Evolutionary conservation across 768 basidiomycete species (phyloP).

Genomic region (Kwoniella shandongensis): DNA sequence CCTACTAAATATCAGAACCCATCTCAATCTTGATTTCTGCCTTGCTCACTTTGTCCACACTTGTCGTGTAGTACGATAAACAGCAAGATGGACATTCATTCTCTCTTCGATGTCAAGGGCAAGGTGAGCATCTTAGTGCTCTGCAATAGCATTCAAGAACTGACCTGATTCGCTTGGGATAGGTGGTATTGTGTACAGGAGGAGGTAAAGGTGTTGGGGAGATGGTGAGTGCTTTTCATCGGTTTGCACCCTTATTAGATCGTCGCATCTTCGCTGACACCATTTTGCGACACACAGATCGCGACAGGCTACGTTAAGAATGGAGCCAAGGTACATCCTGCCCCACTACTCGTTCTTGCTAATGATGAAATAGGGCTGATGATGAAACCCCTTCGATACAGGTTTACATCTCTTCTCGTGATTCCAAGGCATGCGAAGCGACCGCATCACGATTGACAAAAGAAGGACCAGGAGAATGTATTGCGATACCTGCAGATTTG

Average conservation of each 20-base stretch:
- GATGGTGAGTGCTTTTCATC: constrained; percentile 57
- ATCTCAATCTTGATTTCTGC: too few species aligned
- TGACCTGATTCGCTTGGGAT: not conserved
- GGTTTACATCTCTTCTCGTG: constrained; percentile 67
- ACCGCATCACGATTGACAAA: constrained; percentile 61
- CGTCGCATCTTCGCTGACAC: not conserved
- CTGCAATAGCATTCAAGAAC: not conserved
- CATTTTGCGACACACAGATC: constrained; percentile 56
- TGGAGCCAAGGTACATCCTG: constrained; percentile 57
- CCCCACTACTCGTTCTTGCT: not conserved
- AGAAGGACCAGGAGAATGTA: constrained; percentile 62
- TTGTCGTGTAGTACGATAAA: not conserved
- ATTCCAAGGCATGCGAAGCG: constrained; percentile 59
- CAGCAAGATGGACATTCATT: constrained; percentile 32
- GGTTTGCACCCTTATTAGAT: too few species aligned
- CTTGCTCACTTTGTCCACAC: too few species aligned
- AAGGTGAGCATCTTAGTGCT: constrained; percentile 46
- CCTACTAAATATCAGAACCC: too few species aligned
- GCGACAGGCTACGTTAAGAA: constrained; percentile 65
- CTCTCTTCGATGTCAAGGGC: constrained; percentile 59
- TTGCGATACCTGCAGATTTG: constrained; percentile 62
- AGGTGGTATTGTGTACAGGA: constrained; percentile 64
- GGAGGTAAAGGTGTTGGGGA: constrained; percentile 68
- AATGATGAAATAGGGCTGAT: not conserved
- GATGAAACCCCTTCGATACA: not conserved